Evolutionary conservation across 495 filamentous ascomycete genomes (phyloP).

Genomic region (Penicillium egyptiacum): DNA sequence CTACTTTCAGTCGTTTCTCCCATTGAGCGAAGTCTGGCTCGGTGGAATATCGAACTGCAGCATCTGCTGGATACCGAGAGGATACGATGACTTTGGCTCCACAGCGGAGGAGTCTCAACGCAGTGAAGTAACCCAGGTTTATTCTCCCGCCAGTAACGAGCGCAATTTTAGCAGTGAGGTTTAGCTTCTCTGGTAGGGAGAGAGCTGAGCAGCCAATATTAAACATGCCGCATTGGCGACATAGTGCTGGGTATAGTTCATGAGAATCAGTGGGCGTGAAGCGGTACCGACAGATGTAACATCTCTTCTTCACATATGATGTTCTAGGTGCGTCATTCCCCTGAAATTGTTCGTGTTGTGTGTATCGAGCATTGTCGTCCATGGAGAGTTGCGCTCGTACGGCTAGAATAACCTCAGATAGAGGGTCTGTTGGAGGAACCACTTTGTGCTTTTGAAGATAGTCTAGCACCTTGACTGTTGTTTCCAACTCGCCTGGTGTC

Average conservation of each 20-base stretch:
- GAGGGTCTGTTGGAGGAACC: slow-evolving; percentile 17
- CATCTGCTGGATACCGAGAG: slow-evolving; percentile 47
- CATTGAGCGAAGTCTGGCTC: slow-evolving; percentile 38
- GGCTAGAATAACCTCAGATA: slow-evolving; percentile 23
- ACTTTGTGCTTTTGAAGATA: slow-evolving; percentile 19
- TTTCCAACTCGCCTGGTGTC: slow-evolving; percentile 15
- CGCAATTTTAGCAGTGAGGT: slow-evolving; percentile 34
- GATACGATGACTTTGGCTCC: slow-evolving; percentile 51
- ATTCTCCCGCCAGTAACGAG: slow-evolving; percentile 50
- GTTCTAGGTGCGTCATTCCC: not conserved
- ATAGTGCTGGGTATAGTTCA: slow-evolving; percentile 42
- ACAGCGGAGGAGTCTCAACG: slow-evolving; percentile 45
- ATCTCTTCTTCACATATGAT: slow-evolving; percentile 17
- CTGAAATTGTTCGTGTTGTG: not conserved
- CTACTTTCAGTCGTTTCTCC: slow-evolving; percentile 34
- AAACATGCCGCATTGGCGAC: slow-evolving; percentile 42
- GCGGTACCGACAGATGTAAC: slow-evolving; percentile 44
- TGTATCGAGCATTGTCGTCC: slow-evolving; percentile 11
- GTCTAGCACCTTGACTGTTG: slow-evolving; percentile 31
- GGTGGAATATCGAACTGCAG: slow-evolving; percentile 36
- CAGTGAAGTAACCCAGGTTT: slow-evolving; percentile 47
- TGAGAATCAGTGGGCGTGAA: slow-evolving; percentile 20
- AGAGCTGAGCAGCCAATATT: slow-evolving; percentile 32
- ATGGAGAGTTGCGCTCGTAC: slow-evolving; percentile 17
- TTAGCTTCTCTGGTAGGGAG: slow-evolving; percentile 36